Percentiles rank a stretch among this genome's conserved stretches.
These are phyloP conservation scores for Avena insularis DNA, from an alignment of 176 grass and related monocot genomes.

Conservation along the genomic window DNA sequence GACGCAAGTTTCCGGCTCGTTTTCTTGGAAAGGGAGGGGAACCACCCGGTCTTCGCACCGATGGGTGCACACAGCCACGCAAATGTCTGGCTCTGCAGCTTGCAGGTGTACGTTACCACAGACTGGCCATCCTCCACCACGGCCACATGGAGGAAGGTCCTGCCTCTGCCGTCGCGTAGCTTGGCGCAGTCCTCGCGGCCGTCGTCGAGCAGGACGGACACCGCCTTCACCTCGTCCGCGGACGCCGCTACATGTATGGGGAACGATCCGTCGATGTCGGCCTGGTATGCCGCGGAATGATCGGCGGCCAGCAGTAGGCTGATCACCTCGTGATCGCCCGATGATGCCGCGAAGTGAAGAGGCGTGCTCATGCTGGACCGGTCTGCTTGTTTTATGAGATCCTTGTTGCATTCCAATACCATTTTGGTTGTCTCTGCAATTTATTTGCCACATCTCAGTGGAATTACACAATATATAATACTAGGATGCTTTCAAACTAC, in stretches of 20 bases:
- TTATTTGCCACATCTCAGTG: not conserved
- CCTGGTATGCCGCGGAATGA: not conserved
- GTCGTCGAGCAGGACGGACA: not conserved
- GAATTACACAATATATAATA: not conserved
- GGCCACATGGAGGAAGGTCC: constrained; percentile 63
- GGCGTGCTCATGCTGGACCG: constrained; percentile 7
- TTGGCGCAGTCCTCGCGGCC: constrained; percentile 15
- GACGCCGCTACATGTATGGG: constrained; percentile 45
- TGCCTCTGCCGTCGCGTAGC: constrained; percentile 31
- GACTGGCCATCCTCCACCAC: not conserved
- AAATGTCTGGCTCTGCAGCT: no score
- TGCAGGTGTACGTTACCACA: not conserved
- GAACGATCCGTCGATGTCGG: constrained; percentile 9
- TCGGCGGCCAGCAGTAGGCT: constrained; percentile 21
- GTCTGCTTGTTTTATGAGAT: constrained; percentile 30
- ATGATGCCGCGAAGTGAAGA: constrained; percentile 41
- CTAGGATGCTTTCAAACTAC: no score
- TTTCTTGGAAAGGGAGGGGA: no score
- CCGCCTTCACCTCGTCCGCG: not conserved
- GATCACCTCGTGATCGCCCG: not conserved
- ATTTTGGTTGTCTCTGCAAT: constrained; percentile 30
- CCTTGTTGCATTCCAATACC: constrained; percentile 32
- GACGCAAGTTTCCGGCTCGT: not conserved
- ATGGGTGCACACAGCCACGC: no score
- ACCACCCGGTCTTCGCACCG: no score